Percentiles rank a stretch among this genome's conserved stretches.
These are phyloP conservation scores for Alternaria solani DNA, from an alignment of 2,329 filamentous ascomycete species.

Conservation along the genomic window DNA sequence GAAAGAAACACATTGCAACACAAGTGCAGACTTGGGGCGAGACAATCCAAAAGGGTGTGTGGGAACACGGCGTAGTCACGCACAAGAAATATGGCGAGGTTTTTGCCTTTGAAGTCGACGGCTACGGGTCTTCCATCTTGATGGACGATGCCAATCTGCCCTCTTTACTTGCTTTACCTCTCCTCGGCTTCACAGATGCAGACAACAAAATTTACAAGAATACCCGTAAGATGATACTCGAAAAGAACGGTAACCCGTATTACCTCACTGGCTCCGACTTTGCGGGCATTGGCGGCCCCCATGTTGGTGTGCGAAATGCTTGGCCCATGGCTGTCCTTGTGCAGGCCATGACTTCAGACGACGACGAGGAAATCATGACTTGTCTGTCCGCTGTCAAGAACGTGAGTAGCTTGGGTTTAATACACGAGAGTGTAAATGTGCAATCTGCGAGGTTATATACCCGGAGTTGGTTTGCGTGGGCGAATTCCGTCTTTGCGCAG, in stretches of 20 bases:
- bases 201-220: slow-evolving; percentile 81
- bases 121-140: slow-evolving; percentile 80
- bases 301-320: slow-evolving; percentile 85
- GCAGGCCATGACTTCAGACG: slow-evolving; percentile 86
- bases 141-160: slow-evolving; percentile 94
- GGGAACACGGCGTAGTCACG: slow-evolving; percentile 81
- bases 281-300: slow-evolving; percentile 84
- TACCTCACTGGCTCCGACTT: slow-evolving; percentile 81
- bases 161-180: slow-evolving; percentile 77
- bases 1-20: slow-evolving; percentile 61
- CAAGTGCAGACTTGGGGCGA: slow-evolving; percentile 65
- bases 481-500: slow-evolving; percentile 93
- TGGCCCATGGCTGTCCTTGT: slow-evolving; percentile 97
- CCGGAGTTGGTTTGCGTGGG: slow-evolving; percentile 96
- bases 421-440: slow-evolving; percentile 81
- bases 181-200: slow-evolving; percentile 75
- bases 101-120: slow-evolving; percentile 88
- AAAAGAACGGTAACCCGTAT: slow-evolving; percentile 83
- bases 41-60: slow-evolving; percentile 77
- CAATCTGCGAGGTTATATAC: slow-evolving; percentile 8
- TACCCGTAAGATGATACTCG: slow-evolving; percentile 82
- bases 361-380: slow-evolving; percentile 80
- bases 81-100: slow-evolving; percentile 79
- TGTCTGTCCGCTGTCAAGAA: slow-evolving; percentile 78
- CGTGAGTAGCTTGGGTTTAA: slow-evolving; percentile 76